Evolutionary conservation across 2,329 filamentous ascomycete species (phyloP).

Genomic region (Cladophialophora yegresii): DNA sequence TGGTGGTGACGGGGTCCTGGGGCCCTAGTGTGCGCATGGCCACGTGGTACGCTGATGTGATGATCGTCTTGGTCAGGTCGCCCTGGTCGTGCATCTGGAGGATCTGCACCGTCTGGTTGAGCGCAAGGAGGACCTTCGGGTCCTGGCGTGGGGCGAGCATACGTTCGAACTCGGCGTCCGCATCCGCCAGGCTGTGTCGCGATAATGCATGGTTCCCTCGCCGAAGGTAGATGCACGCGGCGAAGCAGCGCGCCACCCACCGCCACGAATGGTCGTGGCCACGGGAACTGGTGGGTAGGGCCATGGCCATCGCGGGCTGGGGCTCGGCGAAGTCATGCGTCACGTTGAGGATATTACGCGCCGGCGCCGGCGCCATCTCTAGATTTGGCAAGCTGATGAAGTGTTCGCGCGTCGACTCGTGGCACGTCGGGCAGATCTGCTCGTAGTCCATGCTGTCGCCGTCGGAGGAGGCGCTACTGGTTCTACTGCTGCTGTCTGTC

Average conservation of each 20-base stretch:
- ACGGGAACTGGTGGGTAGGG: conserved; percentile 33
- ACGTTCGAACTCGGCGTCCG: conserved; percentile 32
- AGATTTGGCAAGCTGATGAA: conserved; percentile 34
- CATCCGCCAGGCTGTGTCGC: conserved; percentile 30
- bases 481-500: conserved; percentile 15
- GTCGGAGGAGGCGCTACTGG: conserved; percentile 11
- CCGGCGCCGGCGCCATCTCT: conserved; percentile 14
- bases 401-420: conserved; percentile 30
- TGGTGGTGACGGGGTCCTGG: conserved; percentile 30
- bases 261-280: conserved; percentile 34
- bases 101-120: conserved; percentile 33
- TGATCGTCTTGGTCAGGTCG: conserved; percentile 30
- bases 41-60: conserved; percentile 29
- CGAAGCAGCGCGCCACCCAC: conserved; percentile 37
- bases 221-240: conserved; percentile 35
- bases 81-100: conserved; percentile 35
- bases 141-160: conserved; percentile 32
- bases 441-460: conserved; percentile 27
- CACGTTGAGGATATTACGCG: conserved; percentile 31
- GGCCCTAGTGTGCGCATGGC: conserved; percentile 24
- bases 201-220: conserved; percentile 28
- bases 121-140: conserved; percentile 31
- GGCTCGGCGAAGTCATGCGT: conserved; percentile 2
- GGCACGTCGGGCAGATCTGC: conserved; percentile 33
- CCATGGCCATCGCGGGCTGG: conserved; percentile 25